A percentile compares a stretch with the other conserved stretches of the same genome.
Conservation (phyloP, 495 filamentous ascomycete species). For the Neurospora sp. region DNA sequence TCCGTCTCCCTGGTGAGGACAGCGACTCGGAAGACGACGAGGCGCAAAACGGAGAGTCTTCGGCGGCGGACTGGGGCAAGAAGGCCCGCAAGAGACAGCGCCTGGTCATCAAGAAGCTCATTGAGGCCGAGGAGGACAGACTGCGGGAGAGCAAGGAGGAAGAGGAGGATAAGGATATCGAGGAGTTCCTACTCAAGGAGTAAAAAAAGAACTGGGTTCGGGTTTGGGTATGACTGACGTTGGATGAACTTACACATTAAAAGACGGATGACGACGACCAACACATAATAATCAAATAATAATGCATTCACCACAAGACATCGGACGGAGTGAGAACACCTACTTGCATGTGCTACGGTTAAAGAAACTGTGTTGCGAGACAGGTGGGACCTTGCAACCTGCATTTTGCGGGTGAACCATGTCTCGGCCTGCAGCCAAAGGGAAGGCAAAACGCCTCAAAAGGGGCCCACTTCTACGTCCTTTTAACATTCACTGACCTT, state of each 20-base stretch:
- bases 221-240: neutral
- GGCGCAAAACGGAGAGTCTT: conserved; percentile 23
- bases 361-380: neutral
- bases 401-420: neutral
- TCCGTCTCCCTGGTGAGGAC: conserved; percentile 45
- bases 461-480: neutral
- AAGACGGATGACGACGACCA: neutral
- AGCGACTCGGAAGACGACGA: conserved; percentile 40
- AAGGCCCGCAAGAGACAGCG: conserved; percentile 54
- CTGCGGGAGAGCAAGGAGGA: conserved; percentile 38
- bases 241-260: neutral
- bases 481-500: neutral
- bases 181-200: conserved; percentile 54
- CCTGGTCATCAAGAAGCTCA: conserved; percentile 45
- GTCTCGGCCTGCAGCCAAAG: neutral
- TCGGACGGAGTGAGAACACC: neutral
- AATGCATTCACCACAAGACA: neutral
- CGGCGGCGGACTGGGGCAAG: conserved; percentile 41
- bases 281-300: neutral
- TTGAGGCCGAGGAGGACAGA: conserved; percentile 40
- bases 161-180: conserved; percentile 58
- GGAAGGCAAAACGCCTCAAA: neutral
- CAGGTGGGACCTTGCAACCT: neutral
- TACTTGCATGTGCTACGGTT: neutral
- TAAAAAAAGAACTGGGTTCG: neutral